phyloP scores from a whole-genome alignment of 2,329 filamentous ascomycete genomes.

The Boeremia lycopersici region DNA sequence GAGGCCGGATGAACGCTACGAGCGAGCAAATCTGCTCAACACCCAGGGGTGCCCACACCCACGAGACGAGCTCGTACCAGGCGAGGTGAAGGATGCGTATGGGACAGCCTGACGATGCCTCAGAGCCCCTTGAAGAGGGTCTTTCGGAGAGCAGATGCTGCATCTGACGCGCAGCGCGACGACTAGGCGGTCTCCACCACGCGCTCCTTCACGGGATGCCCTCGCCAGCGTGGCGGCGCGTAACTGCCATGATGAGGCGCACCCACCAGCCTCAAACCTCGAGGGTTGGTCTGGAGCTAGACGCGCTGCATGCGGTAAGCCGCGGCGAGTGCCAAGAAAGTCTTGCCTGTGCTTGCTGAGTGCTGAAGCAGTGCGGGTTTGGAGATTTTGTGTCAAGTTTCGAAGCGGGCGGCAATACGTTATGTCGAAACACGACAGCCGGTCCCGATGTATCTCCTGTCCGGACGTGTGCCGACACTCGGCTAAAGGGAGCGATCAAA shows the following conservation, averaged over 20 bases:
- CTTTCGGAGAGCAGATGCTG: conserved; percentile 2
- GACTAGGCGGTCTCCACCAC: conserved; percentile 12
- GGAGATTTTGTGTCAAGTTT: conserved; percentile 27
- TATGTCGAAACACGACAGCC: conserved; percentile 29
- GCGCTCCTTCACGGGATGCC: conserved; percentile 6
- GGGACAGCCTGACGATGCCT: conserved; percentile 18
- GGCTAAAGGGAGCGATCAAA: conserved; percentile 15
- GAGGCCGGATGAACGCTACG: background rate
- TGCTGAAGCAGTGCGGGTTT: conserved; percentile 22
- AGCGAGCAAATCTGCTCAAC: conserved; percentile 8
- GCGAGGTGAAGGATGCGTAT: conserved; percentile 15
- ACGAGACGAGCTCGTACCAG: conserved; percentile 29
- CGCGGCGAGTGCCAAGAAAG: conserved; percentile 1
- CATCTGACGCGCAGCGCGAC: conserved; percentile 16
- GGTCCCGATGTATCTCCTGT: conserved; percentile 14
- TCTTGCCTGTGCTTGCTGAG: background rate
- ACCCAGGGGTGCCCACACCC: conserved; percentile 29
- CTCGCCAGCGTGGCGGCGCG: conserved; percentile 17
- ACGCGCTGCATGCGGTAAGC: background rate
- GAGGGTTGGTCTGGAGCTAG: conserved; percentile 3
- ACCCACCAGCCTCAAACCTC: conserved; percentile 30
- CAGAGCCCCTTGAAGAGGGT: conserved; percentile 15
- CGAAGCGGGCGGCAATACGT: conserved; percentile 28
- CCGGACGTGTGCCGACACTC: conserved; percentile 15
- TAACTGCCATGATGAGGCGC: conserved; percentile 20